Evolutionary conservation across 1,284 basidiomycete species (phyloP).

Genomic region (Marasmius sp.): DNA sequence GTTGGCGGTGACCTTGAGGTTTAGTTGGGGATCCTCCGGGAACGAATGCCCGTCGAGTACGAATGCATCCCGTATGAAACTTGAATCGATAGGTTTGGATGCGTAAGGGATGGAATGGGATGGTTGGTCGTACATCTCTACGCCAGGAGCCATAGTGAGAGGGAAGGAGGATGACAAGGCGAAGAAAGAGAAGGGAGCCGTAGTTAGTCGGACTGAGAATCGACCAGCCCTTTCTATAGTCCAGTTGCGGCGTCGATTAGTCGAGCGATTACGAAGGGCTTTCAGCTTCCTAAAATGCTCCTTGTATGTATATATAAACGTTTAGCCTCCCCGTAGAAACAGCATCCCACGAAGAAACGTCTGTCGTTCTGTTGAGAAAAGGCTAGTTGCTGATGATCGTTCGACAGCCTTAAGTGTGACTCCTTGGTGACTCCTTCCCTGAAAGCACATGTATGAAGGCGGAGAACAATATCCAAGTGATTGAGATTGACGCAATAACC

Average conservation of each 20-base stretch:
- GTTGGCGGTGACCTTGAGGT: neutral
- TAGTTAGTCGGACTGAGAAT: too few relatives aligned
- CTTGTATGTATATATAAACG: neutral
- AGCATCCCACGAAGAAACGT: neutral
- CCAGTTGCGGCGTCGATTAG: too few relatives aligned
- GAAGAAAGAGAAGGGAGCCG: too few relatives aligned
- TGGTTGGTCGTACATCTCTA: neutral
- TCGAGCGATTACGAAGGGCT: too few relatives aligned
- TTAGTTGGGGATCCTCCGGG: neutral
- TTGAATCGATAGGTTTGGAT: neutral
- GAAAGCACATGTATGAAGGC: too few relatives aligned
- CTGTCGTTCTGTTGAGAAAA: neutral
- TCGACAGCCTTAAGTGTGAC: neutral
- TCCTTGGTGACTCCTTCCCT: too few relatives aligned
- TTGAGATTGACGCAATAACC: too few relatives aligned
- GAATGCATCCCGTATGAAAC: neutral
- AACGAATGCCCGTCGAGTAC: neutral
- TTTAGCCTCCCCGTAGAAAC: neutral
- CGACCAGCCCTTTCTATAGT: too few relatives aligned
- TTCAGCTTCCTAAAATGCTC: neutral
- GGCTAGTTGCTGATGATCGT: neutral
- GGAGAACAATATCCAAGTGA: too few relatives aligned
- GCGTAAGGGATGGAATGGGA: neutral
- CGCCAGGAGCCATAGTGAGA: neutral
- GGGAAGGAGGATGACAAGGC: neutral